Evolutionary conservation across 2,329 filamentous ascomycete species (phyloP).

Genomic region (Eutypella sp.): DNA sequence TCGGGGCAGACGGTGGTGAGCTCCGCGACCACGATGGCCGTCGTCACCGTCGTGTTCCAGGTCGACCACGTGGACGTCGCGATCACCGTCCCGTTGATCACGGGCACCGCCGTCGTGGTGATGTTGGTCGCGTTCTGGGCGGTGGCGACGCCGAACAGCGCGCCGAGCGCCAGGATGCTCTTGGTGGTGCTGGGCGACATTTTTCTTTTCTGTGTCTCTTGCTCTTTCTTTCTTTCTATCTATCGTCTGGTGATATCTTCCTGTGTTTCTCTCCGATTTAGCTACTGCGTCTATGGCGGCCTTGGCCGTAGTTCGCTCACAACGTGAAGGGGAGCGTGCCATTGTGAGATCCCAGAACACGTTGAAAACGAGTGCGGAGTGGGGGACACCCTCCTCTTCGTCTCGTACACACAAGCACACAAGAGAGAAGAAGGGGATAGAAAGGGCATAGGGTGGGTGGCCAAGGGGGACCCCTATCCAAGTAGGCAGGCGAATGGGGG

Average conservation of each 20-base stretch:
- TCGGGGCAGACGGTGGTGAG: constrained; percentile 33
- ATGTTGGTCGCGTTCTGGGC: constrained; percentile 16
- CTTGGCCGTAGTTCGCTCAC: no score
- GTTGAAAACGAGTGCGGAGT: no score
- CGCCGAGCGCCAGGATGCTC: constrained; percentile 16
- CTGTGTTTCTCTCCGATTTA: no score
- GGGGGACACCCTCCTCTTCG: no score
- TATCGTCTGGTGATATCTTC: neutral
- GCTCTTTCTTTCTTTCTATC: neutral
- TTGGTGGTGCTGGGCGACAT: constrained; percentile 14
- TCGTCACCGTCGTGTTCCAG: constrained; percentile 22
- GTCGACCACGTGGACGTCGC: constrained; percentile 15
- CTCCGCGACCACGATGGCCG: constrained; percentile 18
- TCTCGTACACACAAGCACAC: no score
- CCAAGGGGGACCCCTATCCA: no score
- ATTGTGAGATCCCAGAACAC: no score
- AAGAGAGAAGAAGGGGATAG: no score
- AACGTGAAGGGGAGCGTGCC: no score
- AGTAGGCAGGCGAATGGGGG: no score
- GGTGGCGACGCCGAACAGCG: constrained; percentile 18
- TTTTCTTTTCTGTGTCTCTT: constrained; percentile 19
- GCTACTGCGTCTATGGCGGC: no score
- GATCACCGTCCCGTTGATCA: constrained; percentile 5
- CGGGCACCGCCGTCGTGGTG: neutral
- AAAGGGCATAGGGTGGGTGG: no score